Base-by-base conservation (phyloP, 2,329 filamentous ascomycete species). In the Knufia fluminis region DNA sequence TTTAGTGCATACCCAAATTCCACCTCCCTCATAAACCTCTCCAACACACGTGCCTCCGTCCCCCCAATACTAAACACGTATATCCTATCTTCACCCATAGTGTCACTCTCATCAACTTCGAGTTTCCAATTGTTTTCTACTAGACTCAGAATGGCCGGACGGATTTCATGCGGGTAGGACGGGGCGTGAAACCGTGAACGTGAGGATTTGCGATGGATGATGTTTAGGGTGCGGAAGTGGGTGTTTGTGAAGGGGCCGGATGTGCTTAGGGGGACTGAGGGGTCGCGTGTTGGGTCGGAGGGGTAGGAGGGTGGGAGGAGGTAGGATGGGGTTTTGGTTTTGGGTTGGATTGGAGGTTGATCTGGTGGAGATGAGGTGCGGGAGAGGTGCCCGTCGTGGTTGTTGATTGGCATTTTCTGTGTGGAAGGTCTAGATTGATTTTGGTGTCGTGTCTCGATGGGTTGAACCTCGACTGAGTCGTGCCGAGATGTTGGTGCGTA, bases 101-200 rank as follows among this genome's bases (percentile, higher is more conserved):
- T 38, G 14, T 20, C 41, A 23, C 39, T 51, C 50, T 59, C 57
- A 28, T 83, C 77, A 24, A 91, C 66, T 65, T 90, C 85, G 45
- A 76, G 67, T 64, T 91, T 90, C 85, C 85, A 90, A 53, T 78
- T 72, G 59, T 85, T 80, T 70, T 89, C 52, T 45, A 46, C 16
- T 9, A 59, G 41, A 3, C 41, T 44, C 3, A 40, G 44, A 31
- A 59, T 46, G 4, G 50, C 47, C 9, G 51, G 49, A 9, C 57
- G 52, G 16, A 59, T 54, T 20, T 40, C 36, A 9, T 44, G n/a
- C 2, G 32, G 51, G 17, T 22, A 43, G 4, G 48, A 12, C 10
- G 57, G 56, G 2, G 46, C 52, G 42, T 56, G 57, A 50, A 58
- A 59, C 36, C 53, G 53, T 3, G 56, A 52, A 12, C 53, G 54